Conservation (phyloP, 805 yeast species). For the Candida sithepensis region DNA sequence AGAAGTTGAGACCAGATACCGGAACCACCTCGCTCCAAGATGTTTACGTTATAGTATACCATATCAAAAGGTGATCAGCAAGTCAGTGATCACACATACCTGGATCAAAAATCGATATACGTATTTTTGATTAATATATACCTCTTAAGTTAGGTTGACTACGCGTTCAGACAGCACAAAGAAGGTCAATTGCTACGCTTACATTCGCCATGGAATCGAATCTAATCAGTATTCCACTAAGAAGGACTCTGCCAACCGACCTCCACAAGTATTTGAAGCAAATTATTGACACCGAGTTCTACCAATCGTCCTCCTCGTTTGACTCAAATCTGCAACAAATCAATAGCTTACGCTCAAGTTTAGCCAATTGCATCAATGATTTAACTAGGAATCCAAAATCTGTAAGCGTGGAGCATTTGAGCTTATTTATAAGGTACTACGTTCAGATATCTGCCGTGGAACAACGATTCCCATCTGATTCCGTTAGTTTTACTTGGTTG, state of each 20-base stretch:
- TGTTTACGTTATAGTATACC: too few species aligned
- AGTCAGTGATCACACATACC: too few species aligned
- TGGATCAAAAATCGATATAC: too few species aligned
- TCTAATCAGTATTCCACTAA: conserved; percentile 37
- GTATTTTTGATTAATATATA: too few species aligned
- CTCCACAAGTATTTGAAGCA: conserved; percentile 30
- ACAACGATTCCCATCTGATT: conserved; percentile 61
- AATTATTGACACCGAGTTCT: conserved; percentile 39
- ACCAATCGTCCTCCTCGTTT: conserved; percentile 32
- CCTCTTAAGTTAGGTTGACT: too few species aligned
- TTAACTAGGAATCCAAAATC: conserved; percentile 28
- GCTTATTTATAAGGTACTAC: conserved; percentile 43
- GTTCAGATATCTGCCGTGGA: conserved; percentile 40
- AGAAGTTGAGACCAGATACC: too few species aligned
- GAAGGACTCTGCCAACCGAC: conserved; percentile 33
- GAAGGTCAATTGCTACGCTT: not conserved
- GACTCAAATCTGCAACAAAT: conserved; percentile 35
- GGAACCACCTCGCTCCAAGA: too few species aligned
- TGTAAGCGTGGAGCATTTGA: conserved; percentile 27
- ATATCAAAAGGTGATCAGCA: too few species aligned
- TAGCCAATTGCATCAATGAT: conserved; percentile 30
- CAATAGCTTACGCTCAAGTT: conserved; percentile 35
- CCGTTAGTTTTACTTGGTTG: conserved; percentile 66
- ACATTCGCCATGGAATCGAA: conserved; percentile 16
- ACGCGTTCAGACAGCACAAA: too few species aligned